Evolutionary conservation across 768 basidiomycete genomes (phyloP).

Genomic region (Trametes meyenii): DNA sequence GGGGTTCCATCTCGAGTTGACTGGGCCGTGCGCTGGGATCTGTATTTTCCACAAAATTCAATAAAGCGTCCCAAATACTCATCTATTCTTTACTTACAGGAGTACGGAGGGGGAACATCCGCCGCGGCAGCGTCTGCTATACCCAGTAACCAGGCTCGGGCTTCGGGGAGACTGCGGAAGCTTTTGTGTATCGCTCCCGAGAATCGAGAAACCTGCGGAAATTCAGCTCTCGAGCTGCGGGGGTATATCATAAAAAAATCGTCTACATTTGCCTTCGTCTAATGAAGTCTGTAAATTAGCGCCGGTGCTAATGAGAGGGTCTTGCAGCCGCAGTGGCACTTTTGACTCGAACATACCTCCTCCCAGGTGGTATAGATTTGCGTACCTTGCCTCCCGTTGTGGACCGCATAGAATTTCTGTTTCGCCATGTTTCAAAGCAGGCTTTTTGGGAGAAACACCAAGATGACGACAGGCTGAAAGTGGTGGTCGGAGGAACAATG

Average conservation of each 20-base stretch:
- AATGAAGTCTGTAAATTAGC: background rate
- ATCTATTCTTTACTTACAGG: background rate
- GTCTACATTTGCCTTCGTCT: constrained; percentile 51
- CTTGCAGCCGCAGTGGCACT: background rate
- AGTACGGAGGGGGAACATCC: background rate
- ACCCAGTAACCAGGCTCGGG: constrained; percentile 49
- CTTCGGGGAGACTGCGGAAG: constrained; percentile 47
- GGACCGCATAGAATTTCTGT: constrained; percentile 63
- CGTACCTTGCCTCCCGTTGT: constrained; percentile 57
- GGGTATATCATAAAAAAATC: background rate
- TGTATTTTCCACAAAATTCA: background rate
- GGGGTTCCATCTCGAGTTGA: background rate
- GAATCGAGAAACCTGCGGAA: constrained; percentile 51
- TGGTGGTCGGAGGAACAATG: background rate
- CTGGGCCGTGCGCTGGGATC: background rate
- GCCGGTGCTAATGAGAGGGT: background rate
- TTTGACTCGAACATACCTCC: constrained; percentile 42
- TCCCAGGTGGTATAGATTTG: constrained; percentile 62
- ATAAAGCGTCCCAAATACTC: no score
- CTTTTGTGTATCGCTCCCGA: constrained; percentile 56
- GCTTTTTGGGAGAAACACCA: background rate
- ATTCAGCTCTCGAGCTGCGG: background rate
- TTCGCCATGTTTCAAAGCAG: constrained; percentile 33
- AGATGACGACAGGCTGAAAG: background rate
- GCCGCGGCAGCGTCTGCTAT: constrained; percentile 12